phyloP scores from a whole-genome alignment of 2,329 filamentous ascomycete genomes.

The Exophiala bonariae region DNA sequence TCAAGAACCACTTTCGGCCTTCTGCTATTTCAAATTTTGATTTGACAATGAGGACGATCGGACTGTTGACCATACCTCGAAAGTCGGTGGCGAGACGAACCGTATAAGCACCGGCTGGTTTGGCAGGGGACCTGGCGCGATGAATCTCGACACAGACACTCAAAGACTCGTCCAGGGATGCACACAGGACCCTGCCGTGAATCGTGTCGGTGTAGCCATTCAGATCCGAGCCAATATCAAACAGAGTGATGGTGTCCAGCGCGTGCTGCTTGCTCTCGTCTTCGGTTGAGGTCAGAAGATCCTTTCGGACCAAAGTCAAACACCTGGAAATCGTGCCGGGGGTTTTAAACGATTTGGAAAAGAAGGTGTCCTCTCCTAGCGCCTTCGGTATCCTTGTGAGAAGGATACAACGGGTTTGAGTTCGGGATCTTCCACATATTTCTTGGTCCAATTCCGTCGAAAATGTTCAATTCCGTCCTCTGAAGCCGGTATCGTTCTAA shows the following conservation, averaged over 20 bases:
- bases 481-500: no score
- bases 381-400: conserved; percentile 1
- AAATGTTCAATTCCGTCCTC: no score
- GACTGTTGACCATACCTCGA: neutral
- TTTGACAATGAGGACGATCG: neutral
- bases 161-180: neutral
- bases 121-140: neutral
- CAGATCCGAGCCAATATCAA: conserved; percentile 2
- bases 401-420: conserved; percentile 1
- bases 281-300: neutral
- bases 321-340: neutral
- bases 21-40: neutral
- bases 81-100: neutral
- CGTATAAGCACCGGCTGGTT: neutral
- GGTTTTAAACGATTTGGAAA: neutral
- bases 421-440: neutral
- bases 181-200: no score
- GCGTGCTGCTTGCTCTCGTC: neutral
- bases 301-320: neutral
- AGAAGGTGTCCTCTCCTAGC: neutral
- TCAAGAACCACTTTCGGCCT: conserved; percentile 1
- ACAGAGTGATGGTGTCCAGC: neutral
- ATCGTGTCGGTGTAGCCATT: conserved; percentile 4
- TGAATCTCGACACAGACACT: conserved; percentile 4
- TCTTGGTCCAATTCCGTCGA: no score